Evolutionary conservation across 331 rosid genomes (phyloP).

Genomic region (Phaseolus coccineus): DNA sequence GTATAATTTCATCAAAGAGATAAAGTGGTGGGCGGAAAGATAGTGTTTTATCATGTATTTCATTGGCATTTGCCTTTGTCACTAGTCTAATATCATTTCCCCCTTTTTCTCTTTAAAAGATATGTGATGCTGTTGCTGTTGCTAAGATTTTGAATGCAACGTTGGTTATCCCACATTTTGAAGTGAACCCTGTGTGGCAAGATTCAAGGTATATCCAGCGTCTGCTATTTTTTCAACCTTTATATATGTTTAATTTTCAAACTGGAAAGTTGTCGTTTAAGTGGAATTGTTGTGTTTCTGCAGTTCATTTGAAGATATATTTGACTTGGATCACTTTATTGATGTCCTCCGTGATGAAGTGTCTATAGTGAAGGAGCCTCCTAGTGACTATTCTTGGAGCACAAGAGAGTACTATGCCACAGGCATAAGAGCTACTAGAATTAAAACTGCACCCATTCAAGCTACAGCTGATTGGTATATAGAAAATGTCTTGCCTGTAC

Average conservation of each 20-base stretch:
- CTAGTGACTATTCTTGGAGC: slow-evolving; percentile 77
- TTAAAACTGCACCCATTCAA: slow-evolving; percentile 81
- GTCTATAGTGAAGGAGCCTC: slow-evolving; percentile 76
- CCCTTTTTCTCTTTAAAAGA: slow-evolving; percentile 45
- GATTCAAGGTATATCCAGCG: slow-evolving; percentile 74
- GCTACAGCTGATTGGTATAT: slow-evolving; percentile 86
- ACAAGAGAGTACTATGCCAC: slow-evolving; percentile 82
- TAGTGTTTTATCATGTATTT: slow-evolving; percentile 24
- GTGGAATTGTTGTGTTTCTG: slow-evolving; percentile 40
- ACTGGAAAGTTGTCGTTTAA: slow-evolving; percentile 6
- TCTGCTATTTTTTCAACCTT: slow-evolving; percentile 23
- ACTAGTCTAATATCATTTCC: slow-evolving; percentile 32
- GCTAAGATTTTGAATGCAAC: slow-evolving; percentile 85
- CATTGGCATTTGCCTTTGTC: slow-evolving; percentile 35
- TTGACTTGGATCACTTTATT: slow-evolving; percentile 87
- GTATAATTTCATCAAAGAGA: slow-evolving; percentile 36
- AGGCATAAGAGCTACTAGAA: slow-evolving; percentile 75
- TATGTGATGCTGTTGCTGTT: slow-evolving; percentile 93
- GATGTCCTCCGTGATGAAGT: slow-evolving; percentile 68
- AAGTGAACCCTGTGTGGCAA: slow-evolving; percentile 91
- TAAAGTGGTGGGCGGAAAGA: background rate
- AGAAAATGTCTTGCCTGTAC: slow-evolving; percentile 77
- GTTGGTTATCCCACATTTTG: slow-evolving; percentile 83
- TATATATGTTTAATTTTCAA: slow-evolving; percentile 19
- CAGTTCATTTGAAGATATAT: slow-evolving; percentile 89